Evolutionary conservation across 257 asterid species (phyloP).

Genomic region (Solanum sparsipilum): DNA sequence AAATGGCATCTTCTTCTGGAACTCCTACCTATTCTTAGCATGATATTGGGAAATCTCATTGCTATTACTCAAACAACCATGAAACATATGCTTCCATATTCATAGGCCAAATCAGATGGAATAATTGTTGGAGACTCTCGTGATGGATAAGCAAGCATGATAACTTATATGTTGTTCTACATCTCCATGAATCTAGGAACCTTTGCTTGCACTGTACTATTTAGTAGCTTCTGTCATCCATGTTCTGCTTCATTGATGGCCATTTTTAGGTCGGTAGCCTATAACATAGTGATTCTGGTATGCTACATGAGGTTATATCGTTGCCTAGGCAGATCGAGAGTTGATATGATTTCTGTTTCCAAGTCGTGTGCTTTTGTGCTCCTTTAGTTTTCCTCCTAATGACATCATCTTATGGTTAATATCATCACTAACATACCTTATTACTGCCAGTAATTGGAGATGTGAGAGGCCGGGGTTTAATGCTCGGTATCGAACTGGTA

Average conservation of each 20-base stretch:
- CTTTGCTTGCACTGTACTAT: not conserved
- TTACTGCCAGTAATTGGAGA: slow-evolving; percentile 69
- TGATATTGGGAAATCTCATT: not conserved
- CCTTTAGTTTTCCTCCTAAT: not conserved
- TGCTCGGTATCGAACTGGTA: slow-evolving; percentile 91
- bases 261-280: not conserved
- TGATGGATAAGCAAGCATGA: not conserved
- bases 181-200: not conserved
- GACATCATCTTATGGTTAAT: not conserved
- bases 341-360: not conserved
- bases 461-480: slow-evolving; percentile 88
- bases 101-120: not conserved
- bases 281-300: not conserved
- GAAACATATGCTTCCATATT: not conserved
- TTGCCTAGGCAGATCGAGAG: not conserved
- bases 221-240: not conserved
- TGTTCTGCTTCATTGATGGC: not conserved
- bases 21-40: not conserved
- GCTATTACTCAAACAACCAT: not conserved
- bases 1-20: not conserved
- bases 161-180: not conserved
- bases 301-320: not conserved
- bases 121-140: not conserved
- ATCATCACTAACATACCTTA: not conserved
- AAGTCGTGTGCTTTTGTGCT: not conserved